phyloP scores from a whole-genome alignment of 495 filamentous ascomycete species.

The Lentithecium fluviatile region DNA sequence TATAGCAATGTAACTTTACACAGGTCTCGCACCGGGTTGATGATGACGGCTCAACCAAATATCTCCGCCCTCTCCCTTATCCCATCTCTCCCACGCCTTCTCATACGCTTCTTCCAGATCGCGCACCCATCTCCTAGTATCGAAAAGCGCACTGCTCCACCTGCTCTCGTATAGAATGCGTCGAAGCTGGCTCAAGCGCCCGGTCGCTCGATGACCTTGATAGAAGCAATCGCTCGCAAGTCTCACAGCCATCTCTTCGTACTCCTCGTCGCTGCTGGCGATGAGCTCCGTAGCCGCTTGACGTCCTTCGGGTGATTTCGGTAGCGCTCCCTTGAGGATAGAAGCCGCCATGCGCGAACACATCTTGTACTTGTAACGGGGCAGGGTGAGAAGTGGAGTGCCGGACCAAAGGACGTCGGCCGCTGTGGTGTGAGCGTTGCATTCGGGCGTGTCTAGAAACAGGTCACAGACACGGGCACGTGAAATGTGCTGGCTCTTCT shows the following conservation, averaged over 20 bases:
- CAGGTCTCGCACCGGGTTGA: neutral
- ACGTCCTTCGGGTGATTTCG: constrained; percentile 61
- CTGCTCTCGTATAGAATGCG: constrained; percentile 77
- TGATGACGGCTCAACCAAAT: constrained; percentile 55
- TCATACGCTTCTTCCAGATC: constrained; percentile 90
- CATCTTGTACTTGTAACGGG: constrained; percentile 97
- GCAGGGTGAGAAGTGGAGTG: constrained; percentile 89
- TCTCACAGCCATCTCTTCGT: constrained; percentile 75
- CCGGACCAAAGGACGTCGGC: constrained; percentile 96
- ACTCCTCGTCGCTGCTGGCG: constrained; percentile 70
- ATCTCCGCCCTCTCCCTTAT: constrained; percentile 81
- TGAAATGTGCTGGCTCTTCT: constrained; percentile 91
- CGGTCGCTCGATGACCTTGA: constrained; percentile 42
- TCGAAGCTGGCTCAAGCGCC: constrained; percentile 71
- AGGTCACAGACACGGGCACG: constrained; percentile 89
- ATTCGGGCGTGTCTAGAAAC: constrained; percentile 96
- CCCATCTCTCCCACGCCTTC: constrained; percentile 86
- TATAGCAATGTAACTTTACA: neutral
- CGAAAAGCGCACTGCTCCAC: constrained; percentile 82
- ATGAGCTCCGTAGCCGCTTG: constrained; percentile 72
- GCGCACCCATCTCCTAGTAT: constrained; percentile 87
- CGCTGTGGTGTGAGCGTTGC: constrained; percentile 96
- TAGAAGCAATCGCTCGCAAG: constrained; percentile 71
- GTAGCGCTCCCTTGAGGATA: constrained; percentile 85
- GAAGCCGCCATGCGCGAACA: constrained; percentile 96